Evolutionary conservation across 2,329 filamentous ascomycete species (phyloP).

Genomic region (Teratosphaeriaceae sp.): DNA sequence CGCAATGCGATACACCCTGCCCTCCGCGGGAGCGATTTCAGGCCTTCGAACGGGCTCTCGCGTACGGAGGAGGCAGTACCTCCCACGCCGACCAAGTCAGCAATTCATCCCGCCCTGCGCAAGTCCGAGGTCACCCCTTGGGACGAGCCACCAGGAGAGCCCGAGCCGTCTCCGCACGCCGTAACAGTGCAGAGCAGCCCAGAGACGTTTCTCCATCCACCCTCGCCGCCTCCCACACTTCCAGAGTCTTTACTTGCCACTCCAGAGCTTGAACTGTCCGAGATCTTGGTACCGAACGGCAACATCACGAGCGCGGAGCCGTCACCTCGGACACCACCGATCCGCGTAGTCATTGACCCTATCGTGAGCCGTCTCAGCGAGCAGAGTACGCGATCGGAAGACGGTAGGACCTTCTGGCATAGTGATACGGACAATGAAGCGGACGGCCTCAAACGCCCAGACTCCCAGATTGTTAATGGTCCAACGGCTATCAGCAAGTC

Average conservation of each 20-base stretch:
- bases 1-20: too few species aligned
- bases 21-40: too few species aligned
- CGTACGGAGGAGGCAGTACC: neutral
- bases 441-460: neutral
- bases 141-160: slow-evolving; percentile 4
- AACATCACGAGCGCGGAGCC: slow-evolving; percentile 2
- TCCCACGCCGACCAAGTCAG: neutral
- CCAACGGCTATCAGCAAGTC: neutral
- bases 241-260: neutral
- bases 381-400: neutral
- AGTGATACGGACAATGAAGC: slow-evolving; percentile 8
- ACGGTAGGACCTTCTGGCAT: slow-evolving; percentile 7
- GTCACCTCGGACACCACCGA: slow-evolving; percentile 3
- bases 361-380: neutral
- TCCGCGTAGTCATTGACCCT: neutral
- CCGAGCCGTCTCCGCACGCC: neutral
- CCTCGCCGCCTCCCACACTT: slow-evolving; percentile 5
- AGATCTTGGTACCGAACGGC: neutral
- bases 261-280: slow-evolving; percentile 6
- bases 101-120: slow-evolving; percentile 2
- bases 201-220: slow-evolving; percentile 10
- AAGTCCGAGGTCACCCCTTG: slow-evolving; percentile 5
- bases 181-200: neutral
- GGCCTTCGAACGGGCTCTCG: too few species aligned
- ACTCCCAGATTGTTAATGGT: neutral